Base-by-base conservation (phyloP, 108 stramenopile species). In the Fistulifera solaris region DNA sequence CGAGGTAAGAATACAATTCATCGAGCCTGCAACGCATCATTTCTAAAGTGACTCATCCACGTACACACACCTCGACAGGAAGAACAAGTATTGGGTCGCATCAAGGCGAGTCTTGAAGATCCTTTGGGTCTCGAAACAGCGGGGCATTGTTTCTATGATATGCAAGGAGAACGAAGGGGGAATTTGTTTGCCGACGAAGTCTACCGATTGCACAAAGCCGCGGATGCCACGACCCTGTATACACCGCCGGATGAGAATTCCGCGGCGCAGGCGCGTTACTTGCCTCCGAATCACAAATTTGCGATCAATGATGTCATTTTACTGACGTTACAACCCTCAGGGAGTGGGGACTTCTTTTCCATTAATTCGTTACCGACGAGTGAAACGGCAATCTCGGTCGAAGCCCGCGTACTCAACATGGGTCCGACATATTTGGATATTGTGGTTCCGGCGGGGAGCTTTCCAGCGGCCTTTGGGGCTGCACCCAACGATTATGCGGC, bases 141-240 rank as follows among this genome's bases (percentile, higher is more conserved):
- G 15, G 89, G 89, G 2, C 74, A 82, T 56, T 82, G 85, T 3
- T 49, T 87, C 11, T 78, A 72, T 44, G 89, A 90, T 57, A 64
- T 90, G 45, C 81, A 75, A 47, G 75, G 83, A 0, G 62, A 73
- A 65, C 75, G 89, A 28, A 61, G 89, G 1, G 89, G 89, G 8
- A 87, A 87, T 64, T 52, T 90, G 1, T 90, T 85, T 76, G 69
- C 68, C 41, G 89, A 90, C 40, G 89, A 90, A 76, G 80, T 90
- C 1, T 90, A 90, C 54, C 72, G 89, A 22, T 67, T 90, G 28
- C 58, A 65, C 49, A 90, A 87, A 56, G 75, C 85, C 7, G 15
- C 46, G 1, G 89, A 90, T 57, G 85, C 89, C 22, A 85, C 88
- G 8, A 77, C 81, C 1, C 16, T 52, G 15, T 62, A 55, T 26